Conservation (phyloP, 768 basidiomycete species). For the Lentinula sp. region DNA sequence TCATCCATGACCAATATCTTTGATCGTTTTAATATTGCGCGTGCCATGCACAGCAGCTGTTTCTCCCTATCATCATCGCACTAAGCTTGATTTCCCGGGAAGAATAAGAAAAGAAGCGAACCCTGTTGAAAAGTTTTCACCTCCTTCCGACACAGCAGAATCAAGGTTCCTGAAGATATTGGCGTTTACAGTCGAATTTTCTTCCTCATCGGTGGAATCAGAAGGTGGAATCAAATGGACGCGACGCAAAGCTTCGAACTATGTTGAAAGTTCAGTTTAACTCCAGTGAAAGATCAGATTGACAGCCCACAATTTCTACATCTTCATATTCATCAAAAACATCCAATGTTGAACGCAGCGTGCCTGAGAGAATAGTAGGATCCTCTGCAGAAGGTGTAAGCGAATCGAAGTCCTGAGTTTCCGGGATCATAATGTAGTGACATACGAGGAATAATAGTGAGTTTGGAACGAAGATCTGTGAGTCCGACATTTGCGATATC, state of each 20-base stretch:
- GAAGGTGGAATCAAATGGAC: conserved; percentile 68
- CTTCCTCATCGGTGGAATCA: conserved; percentile 33
- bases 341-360: conserved; percentile 72
- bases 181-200: conserved; percentile 46
- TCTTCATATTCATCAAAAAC: conserved; percentile 86
- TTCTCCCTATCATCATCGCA: conserved; percentile 46
- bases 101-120: conserved; percentile 21
- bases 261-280: not conserved
- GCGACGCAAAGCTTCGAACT: conserved; percentile 82
- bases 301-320: conserved; percentile 61
- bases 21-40: conserved; percentile 75
- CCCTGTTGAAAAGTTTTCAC: conserved; percentile 89
- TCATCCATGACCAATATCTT: conserved; percentile 85
- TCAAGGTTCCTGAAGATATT: conserved; percentile 78
- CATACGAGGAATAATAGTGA: conserved; percentile 75
- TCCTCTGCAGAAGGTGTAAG: conserved; percentile 51
- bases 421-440: not conserved
- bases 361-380: conserved; percentile 82
- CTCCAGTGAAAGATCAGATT: not conserved
- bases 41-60: conserved; percentile 85
- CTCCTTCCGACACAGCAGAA: conserved; percentile 72
- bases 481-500: conserved; percentile 78
- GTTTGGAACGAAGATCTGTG: conserved; percentile 69
- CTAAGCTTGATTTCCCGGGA: not conserved
- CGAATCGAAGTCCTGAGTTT: not conserved